Conservation (phyloP, 208 protist genomes). For the Herpetomonas tarakana region DNA sequence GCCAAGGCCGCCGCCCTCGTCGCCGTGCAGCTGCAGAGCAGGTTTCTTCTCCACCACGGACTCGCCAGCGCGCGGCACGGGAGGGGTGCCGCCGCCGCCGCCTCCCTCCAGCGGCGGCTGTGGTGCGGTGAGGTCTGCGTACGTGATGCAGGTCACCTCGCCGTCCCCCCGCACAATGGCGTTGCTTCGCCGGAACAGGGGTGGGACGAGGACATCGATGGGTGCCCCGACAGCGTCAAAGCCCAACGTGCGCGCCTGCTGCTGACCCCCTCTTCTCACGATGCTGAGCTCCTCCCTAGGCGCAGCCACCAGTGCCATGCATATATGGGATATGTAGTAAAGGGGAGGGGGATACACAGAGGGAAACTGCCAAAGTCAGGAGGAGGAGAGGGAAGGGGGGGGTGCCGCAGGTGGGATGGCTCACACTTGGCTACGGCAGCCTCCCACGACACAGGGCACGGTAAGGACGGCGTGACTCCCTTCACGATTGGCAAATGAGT, state of each 20-base stretch:
- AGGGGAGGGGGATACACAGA: too few species aligned
- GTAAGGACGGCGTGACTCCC: too few species aligned
- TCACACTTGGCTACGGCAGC: too few species aligned
- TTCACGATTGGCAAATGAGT: too few species aligned
- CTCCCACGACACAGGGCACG: too few species aligned
- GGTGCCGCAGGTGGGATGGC: too few species aligned
- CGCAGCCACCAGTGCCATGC: too few species aligned
- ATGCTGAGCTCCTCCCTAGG: too few species aligned
- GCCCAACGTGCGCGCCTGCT: background rate
- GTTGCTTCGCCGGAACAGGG: constrained; percentile 17
- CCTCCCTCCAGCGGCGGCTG: too few species aligned
- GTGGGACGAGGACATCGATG: constrained; percentile 28
- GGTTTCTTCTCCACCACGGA: constrained; percentile 7
- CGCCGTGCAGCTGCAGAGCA: constrained; percentile 13
- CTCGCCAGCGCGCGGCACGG: background rate
- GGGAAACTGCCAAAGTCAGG: too few species aligned
- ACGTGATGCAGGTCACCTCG: background rate
- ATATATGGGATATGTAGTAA: too few species aligned
- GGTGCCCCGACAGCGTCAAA: background rate
- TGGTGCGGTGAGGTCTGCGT: background rate
- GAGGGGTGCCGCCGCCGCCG: constrained; percentile 8
- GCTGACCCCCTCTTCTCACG: background rate
- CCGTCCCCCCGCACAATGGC: constrained; percentile 1
- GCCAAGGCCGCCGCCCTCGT: constrained; percentile 12
- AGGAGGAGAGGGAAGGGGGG: too few species aligned